Conservation (phyloP, 768 basidiomycete genomes). For the Lactifluus volemus region DNA sequence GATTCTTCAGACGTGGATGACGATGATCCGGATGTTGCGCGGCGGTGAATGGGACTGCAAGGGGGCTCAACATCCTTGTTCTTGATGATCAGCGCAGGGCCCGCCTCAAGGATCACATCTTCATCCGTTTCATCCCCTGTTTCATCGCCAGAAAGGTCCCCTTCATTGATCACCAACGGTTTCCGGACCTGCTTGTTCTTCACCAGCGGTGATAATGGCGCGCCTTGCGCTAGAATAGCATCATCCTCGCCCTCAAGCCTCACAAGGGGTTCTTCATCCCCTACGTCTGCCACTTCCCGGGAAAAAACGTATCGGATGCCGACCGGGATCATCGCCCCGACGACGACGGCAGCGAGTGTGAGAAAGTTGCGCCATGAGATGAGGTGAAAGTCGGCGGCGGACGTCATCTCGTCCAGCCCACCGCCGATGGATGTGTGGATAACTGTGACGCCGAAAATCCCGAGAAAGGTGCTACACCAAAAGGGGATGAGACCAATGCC, state of each 20-base stretch:
- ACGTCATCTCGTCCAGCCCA: conserved; percentile 92
- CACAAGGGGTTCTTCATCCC: conserved; percentile 30
- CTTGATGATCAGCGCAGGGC: conserved; percentile 50
- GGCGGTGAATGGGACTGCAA: conserved; percentile 1
- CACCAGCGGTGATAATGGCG: conserved; percentile 31
- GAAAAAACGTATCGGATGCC: conserved; percentile 79
- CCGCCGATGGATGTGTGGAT: conserved; percentile 95
- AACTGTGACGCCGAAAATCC: conserved; percentile 82
- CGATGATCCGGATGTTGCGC: not conserved
- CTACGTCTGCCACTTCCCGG: conserved; percentile 41
- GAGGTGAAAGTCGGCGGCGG: conserved; percentile 85
- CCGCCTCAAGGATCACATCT: conserved; percentile 68
- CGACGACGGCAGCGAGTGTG: conserved; percentile 71
- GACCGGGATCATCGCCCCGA: conserved; percentile 91
- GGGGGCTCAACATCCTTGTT: conserved; percentile 12
- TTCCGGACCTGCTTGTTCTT: conserved; percentile 31
- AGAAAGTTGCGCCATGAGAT: conserved; percentile 90
- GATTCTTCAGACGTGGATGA: not conserved
- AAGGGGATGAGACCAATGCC: conserved; percentile 80
- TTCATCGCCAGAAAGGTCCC: conserved; percentile 23
- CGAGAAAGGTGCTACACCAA: conserved; percentile 85
- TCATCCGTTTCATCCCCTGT: conserved; percentile 46
- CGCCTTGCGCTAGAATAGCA: conserved; percentile 47
- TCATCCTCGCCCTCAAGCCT: conserved; percentile 29
- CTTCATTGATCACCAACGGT: conserved; percentile 28